These are phyloP conservation scores for Penicillium decumbens DNA, from an alignment of 2,329 filamentous ascomycete species.

Conservation along the genomic window DNA sequence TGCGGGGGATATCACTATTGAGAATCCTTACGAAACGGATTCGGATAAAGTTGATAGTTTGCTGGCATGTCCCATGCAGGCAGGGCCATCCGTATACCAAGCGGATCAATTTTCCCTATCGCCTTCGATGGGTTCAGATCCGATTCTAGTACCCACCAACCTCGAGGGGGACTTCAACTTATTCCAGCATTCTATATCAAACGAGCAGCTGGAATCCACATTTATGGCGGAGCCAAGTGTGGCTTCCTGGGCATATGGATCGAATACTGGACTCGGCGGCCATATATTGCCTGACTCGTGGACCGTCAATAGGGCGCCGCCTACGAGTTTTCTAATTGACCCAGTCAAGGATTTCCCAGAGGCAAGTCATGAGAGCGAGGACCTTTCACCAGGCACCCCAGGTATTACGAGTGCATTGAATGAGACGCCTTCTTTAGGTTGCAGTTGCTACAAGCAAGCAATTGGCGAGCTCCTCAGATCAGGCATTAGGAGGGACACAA, in stretches of 20 bases:
- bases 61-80: constrained; percentile 1
- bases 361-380: constrained; percentile 4
- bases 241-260: constrained; percentile 1
- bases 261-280: not conserved
- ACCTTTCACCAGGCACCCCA: constrained; percentile 1
- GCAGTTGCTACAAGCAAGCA: constrained; percentile 24
- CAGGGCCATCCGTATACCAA: not conserved
- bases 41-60: constrained; percentile 1
- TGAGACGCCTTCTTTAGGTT: constrained; percentile 1
- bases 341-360: not conserved
- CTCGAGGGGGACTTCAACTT: not conserved
- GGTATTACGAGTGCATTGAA: not conserved
- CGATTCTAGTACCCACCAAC: not conserved
- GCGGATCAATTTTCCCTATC: not conserved
- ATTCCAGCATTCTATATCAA: not conserved
- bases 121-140: not conserved
- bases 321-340: constrained; percentile 2
- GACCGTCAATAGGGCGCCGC: not conserved
- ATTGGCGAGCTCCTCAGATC: constrained; percentile 23
- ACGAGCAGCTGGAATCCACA: not conserved
- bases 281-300: not conserved
- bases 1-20: not conserved
- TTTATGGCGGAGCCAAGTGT: not conserved
- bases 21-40: constrained; percentile 5
- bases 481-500: constrained; percentile 3